Evolutionary conservation across 805 yeast genomes (phyloP), one percentile per base, ranked within the genome.

Genomic region (Suhomyces emberorum): DNA sequence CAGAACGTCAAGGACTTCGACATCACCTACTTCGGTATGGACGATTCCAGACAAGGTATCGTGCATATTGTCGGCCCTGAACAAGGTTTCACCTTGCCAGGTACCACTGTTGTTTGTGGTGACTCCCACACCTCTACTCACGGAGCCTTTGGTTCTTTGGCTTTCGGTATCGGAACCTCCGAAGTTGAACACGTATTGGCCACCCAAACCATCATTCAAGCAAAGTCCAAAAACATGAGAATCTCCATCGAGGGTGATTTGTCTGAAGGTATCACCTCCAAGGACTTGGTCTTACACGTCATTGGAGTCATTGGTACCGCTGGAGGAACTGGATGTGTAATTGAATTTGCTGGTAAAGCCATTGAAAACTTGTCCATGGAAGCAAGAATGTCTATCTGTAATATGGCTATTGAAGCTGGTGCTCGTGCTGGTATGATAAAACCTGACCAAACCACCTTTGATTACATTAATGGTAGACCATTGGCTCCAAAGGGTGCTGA

Each of bases 391-490:
- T 88, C 98, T 37, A 93, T 93, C 72, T 93, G 98, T 76, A 93
- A 93, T 63, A 93, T 93, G 98, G 82, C 98, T 30, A 91, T 93
- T 55, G 98, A 93, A 70, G 98, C 84, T 42, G 98, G 98, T 69
- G 98, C 98, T 12, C 83, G 98, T 70, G 98, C 98, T 18, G 98
- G 98, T 67, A 88, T 93, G 97, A 91, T 93, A 60, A 85, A 83
- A 47, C 98, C 98, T 7, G 98, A 93, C 59, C 84, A 88, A 47
- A 80, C 62, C 36, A 91, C 98, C 19, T 86, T 83, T 55, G 82
- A 83, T 41, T 93, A 93, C 66, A 73, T 93, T 53, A 81, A 89
- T 69, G 95, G 95, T 43, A 79, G 96, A 59, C 97, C 98, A 28
- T 74, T 93, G 50, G 91, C 96, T 46, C 98, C 98, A 57, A 76